A percentile compares a stretch with the other conserved stretches of the same genome.
Evolutionary conservation across 441 rosid genomes (phyloP).

Genomic region (Syzygium syzygioides): DNA sequence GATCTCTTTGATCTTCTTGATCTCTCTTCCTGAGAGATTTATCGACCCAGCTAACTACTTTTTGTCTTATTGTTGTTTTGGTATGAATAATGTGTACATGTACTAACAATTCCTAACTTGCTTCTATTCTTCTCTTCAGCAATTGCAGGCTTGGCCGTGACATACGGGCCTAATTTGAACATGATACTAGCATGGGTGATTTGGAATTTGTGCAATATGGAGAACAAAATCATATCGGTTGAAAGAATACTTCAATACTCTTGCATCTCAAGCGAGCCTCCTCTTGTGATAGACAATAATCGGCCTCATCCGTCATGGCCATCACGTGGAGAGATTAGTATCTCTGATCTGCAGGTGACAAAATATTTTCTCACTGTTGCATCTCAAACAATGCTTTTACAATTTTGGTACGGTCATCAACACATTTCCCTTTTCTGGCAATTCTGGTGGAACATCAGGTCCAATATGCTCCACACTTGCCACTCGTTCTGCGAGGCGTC

Average conservation of each 20-base stretch:
- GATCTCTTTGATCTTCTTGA: conserved; percentile 53
- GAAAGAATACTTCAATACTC: conserved; percentile 86
- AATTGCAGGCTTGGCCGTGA: conserved; percentile 81
- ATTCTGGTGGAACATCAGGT: background rate
- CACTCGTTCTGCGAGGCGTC: background rate
- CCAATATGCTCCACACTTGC: background rate
- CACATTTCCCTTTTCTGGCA: background rate
- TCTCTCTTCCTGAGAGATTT: conserved; percentile 55
- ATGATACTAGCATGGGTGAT: conserved; percentile 59
- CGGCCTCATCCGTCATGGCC: conserved; percentile 60
- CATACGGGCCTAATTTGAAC: conserved; percentile 77
- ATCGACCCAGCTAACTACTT: conserved; percentile 62
- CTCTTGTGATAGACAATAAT: conserved; percentile 58
- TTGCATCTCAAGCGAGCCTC: conserved; percentile 67
- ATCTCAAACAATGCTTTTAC: background rate
- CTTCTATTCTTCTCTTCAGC: conserved; percentile 24
- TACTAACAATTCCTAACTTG: background rate
- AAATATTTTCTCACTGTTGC: background rate
- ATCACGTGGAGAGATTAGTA: conserved; percentile 47
- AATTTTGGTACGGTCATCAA: background rate
- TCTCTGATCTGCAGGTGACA: conserved; percentile 50
- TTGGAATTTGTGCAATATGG: conserved; percentile 56
- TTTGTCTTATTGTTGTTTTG: background rate
- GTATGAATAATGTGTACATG: background rate
- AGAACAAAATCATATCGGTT: conserved; percentile 80